Evolutionary conservation across 768 basidiomycete genomes (phyloP), one percentile per base, ranked within the genome.

Genomic region (Fibroporia radiculosa): DNA sequence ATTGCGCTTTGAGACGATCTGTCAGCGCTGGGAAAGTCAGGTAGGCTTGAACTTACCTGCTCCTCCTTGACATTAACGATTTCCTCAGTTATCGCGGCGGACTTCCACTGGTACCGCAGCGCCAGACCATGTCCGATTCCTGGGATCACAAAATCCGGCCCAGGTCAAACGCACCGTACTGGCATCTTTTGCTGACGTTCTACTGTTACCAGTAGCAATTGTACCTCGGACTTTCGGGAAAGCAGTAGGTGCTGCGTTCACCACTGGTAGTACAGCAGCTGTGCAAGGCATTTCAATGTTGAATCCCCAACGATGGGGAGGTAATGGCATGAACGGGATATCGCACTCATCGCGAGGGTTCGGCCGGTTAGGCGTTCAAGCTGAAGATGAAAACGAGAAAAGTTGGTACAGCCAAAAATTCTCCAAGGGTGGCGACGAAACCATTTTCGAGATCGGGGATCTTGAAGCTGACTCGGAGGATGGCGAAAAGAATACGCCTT

Each of bases 161-260:
- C 79, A 80, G 49, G 79, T 93, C 48, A 99, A 99, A 57, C 81
- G 90, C 32, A 96, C 86, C 54, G 88, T 98, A 6, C 74, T 98
- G 1, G 84, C 91, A 0, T 88, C 91, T 0, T 98, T 99, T 62
- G 87, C 88, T 2, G 83, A 88, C 48, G 75, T 91, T 1, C 79
- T 99, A 5, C 69, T 98, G 0, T 70, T 98, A 0, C 95, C 96
- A 0, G 96, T 99, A 14, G 96, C 93, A 1, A 95, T 98, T 60
- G 93, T 98, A 2, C 95, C 95, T 0, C 80, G 87, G 12, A 80
- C 84, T 3, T 54, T 59, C 22, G 65, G 72, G 5, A 75, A 58
- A 46, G 78, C 73, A 3, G 81, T 85, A 6, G 82, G 83, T 6
- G 81, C 76, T 11, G 82, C 74, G 0, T 63, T 83, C 25, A 74